Conservation (phyloP, 2,329 filamentous ascomycete genomes). For the Chrysoporthe austroafricana region DNA sequence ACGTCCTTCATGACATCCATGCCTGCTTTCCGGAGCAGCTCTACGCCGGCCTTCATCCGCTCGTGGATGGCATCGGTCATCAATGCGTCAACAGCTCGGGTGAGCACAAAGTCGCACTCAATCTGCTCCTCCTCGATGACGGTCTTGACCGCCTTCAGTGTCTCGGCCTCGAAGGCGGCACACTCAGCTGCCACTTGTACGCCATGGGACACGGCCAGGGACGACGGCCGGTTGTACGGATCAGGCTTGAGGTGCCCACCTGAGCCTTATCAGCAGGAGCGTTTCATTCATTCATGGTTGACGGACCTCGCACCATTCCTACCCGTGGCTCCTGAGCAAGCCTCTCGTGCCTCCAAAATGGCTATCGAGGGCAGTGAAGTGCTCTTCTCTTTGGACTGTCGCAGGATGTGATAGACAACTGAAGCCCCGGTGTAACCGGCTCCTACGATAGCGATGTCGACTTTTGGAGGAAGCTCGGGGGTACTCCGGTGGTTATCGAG, state of each 20-base stretch:
- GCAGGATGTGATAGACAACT: slow-evolving; percentile 47
- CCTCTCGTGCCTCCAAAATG: slow-evolving; percentile 40
- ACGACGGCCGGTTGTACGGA: slow-evolving; percentile 35
- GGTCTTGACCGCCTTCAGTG: slow-evolving; percentile 39
- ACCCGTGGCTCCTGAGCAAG: slow-evolving; percentile 44
- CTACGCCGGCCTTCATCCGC: slow-evolving; percentile 36
- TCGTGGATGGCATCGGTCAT: slow-evolving; percentile 34
- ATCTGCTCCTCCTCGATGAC: slow-evolving; percentile 43
- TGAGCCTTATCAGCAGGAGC: slow-evolving; percentile 19
- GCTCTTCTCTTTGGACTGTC: slow-evolving; percentile 24
- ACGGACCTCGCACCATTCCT: slow-evolving; percentile 38
- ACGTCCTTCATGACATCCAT: slow-evolving; percentile 37
- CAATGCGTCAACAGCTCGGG: slow-evolving; percentile 45
- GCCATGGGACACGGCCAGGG: slow-evolving; percentile 33
- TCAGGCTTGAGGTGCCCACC: slow-evolving; percentile 42
- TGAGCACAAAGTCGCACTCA: slow-evolving; percentile 50
- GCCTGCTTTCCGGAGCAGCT: slow-evolving; percentile 37
- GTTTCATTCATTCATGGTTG: neutral
- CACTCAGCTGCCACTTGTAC: slow-evolving; percentile 37
- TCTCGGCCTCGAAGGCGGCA: slow-evolving; percentile 36
- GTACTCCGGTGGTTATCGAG: slow-evolving; percentile 47
- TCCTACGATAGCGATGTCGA: slow-evolving; percentile 52
- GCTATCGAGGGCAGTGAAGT: slow-evolving; percentile 33
- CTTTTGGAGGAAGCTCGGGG: slow-evolving; percentile 41
- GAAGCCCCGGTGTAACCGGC: slow-evolving; percentile 51